phyloP scores from a whole-genome alignment of 768 basidiomycete genomes.

The Lentinula sp. region DNA sequence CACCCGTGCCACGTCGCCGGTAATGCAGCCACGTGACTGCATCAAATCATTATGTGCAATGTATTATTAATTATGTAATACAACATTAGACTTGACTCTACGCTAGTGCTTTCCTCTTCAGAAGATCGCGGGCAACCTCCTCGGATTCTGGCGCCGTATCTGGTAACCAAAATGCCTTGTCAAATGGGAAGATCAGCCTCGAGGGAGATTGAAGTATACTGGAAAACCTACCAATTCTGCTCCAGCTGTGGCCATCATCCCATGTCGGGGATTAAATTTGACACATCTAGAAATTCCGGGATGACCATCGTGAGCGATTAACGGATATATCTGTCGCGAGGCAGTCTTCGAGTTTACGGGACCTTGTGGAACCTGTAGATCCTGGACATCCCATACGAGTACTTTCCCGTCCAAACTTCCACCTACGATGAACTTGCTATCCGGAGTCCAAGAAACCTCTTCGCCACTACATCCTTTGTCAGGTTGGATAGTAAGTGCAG shows the following conservation, averaged over 20 bases:
- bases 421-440: conserved; percentile 84
- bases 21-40: background rate
- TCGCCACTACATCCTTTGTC: conserved; percentile 82
- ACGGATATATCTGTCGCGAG: conserved; percentile 37
- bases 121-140: conserved; percentile 62
- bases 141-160: conserved; percentile 65
- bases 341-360: conserved; percentile 48
- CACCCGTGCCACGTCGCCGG: background rate
- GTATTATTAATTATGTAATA: background rate
- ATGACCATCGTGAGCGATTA: conserved; percentile 65
- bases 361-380: conserved; percentile 46
- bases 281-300: conserved; percentile 82
- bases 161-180: conserved; percentile 39
- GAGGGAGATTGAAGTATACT: background rate
- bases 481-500: conserved; percentile 56
- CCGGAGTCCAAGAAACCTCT: conserved; percentile 92
- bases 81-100: background rate
- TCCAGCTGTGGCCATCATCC: conserved; percentile 85
- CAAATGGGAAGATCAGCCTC: conserved; percentile 2
- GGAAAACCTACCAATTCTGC: conserved; percentile 59
- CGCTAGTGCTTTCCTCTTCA: conserved; percentile 42
- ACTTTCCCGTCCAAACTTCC: conserved; percentile 85
- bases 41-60: background rate
- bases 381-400: conserved; percentile 81
- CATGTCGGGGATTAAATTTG: conserved; percentile 81